phyloP scores from a whole-genome alignment of 495 filamentous ascomycete species.

The Talaromyces ruber region DNA sequence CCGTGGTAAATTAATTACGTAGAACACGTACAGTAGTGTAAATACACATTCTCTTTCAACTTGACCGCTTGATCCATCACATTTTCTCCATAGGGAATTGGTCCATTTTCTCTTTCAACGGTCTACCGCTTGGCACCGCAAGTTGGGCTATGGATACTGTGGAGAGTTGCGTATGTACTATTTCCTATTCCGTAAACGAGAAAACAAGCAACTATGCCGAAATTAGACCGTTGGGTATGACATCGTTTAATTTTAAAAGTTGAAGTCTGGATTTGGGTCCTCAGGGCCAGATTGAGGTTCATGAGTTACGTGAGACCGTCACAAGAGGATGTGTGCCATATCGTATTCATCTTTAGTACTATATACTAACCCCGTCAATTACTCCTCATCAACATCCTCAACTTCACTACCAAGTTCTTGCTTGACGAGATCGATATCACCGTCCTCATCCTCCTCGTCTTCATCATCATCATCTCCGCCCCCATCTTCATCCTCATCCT shows the following conservation, averaged over 20 bases:
- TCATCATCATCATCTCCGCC: constrained; percentile 35
- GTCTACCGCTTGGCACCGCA: neutral
- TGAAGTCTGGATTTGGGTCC: neutral
- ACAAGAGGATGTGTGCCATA: neutral
- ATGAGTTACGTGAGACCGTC: neutral
- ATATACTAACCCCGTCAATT: neutral
- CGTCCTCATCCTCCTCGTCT: constrained; percentile 39
- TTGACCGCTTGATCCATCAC: neutral
- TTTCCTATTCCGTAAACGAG: neutral
- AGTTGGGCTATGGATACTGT: neutral
- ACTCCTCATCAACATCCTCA: constrained; percentile 15
- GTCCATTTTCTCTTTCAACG: neutral
- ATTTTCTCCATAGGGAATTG: neutral
- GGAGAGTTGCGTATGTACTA: neutral
- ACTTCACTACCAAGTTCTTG: constrained; percentile 33
- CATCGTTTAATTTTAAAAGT: neutral
- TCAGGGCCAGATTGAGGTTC: neutral
- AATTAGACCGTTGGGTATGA: neutral
- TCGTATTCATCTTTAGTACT: neutral
- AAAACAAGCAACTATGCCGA: neutral
- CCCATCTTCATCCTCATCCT: constrained; percentile 41
- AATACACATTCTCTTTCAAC: neutral
- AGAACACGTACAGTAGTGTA: neutral
- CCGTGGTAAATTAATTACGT: neutral
- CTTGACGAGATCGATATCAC: constrained; percentile 22